Percentiles rank a stretch among this genome's conserved stretches.
Evolutionary conservation across 257 asterid genomes (phyloP).

Genomic region (Nicotiana attenuata): DNA sequence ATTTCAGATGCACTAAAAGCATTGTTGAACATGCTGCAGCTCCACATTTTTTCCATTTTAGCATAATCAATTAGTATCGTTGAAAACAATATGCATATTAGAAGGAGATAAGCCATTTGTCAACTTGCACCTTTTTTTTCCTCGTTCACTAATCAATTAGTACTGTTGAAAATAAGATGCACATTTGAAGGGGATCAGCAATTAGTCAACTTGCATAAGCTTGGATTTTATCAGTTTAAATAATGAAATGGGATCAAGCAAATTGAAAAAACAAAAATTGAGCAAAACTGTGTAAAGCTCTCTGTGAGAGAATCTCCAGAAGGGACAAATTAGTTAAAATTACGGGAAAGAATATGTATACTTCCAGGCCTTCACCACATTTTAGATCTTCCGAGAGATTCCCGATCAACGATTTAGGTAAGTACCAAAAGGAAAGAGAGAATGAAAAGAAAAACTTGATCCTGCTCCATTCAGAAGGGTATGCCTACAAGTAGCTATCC

Average conservation of each 20-base stretch:
- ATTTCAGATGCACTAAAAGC: not conserved
- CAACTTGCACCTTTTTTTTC: not conserved
- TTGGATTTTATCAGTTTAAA: not conserved
- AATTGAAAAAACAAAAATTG: not conserved
- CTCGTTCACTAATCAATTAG: not conserved
- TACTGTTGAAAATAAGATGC: not conserved
- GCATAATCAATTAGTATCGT: not conserved
- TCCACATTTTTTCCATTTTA: not conserved
- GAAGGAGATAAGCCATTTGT: not conserved
- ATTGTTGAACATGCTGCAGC: not conserved
- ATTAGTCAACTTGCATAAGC: not conserved
- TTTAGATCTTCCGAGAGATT: not conserved
- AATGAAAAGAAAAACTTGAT: not conserved
- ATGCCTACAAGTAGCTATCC: not conserved
- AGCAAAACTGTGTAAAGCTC: not conserved
- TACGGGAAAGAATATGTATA: not conserved
- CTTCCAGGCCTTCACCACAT: not conserved
- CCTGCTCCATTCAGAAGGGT: not conserved
- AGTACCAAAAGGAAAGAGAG: not conserved
- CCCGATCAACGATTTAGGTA: not conserved
- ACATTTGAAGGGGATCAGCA: not conserved
- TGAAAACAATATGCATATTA: not conserved
- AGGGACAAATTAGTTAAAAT: not conserved
- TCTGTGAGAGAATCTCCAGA: not conserved
- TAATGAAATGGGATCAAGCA: not conserved